Evolutionary conservation across 2,329 filamentous ascomycete genomes (phyloP), one percentile per base, ranked within the genome.

Genomic region (Penicillium sp.): DNA sequence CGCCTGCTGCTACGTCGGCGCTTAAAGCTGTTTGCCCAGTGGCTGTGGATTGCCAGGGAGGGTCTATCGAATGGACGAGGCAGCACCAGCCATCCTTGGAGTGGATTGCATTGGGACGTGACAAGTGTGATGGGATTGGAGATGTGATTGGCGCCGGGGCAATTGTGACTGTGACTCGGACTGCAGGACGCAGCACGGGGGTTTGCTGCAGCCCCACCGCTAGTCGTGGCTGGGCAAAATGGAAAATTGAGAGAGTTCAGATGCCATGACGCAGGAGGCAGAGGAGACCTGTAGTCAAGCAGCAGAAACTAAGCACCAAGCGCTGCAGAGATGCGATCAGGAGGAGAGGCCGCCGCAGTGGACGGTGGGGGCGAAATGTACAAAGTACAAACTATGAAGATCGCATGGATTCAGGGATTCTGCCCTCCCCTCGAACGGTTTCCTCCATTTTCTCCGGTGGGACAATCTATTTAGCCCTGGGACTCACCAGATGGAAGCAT

Each of bases 131-230:
- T 49, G 52, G 47, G 46, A 27, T 39, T 48, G 32, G 51, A 46
- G 42, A 39, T 45, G 55, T 56, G 61, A 63, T 58, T 66, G 62
- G 62, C 52, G 58, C 58, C 49, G 9, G 42, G n/a, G 49, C 30
- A 32, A 50, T 33, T 65, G 68, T 69, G 67, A 71, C 46, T 69
- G 68, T 70, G 68, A 70, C 59, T 45, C 30, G 34, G 4, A 26
- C 53, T 69, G 68, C 67, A 69, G 59, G 45, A 44, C 9, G 27
- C 47, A 58, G 58, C 55, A 63, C 55, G 36, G 41, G 46, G 29
- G 46, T 50, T 49, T 17, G 46, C 40, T 45, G 20, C 10, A 17
- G 33, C 40, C 44, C 36, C 41, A n/a, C 18, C 30, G 13, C 26
- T 34, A 26, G n/a, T 24, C 24, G 24, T 42, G 44, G 21, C 49